These are phyloP conservation scores for Gossypium longicalyx DNA, from an alignment of 345 rosid species.

Conservation along the genomic window DNA sequence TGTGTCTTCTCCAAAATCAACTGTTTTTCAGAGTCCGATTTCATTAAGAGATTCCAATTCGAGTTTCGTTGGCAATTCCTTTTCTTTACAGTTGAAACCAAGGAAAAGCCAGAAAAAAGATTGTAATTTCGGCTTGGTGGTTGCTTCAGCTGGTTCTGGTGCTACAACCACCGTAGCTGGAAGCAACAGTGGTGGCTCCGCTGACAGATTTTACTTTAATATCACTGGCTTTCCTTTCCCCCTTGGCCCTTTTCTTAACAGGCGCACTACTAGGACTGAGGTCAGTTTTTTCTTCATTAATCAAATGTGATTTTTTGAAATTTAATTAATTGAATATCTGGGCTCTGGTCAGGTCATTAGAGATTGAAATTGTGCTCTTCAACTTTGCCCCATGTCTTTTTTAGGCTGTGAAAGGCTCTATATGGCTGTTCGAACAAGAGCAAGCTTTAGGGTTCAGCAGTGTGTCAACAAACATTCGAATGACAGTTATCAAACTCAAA, in stretches of 20 bases:
- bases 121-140: slow-evolving; percentile 27
- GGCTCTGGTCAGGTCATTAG: background rate
- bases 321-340: background rate
- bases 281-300: slow-evolving; percentile 31
- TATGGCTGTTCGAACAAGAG: slow-evolving; percentile 98
- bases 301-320: background rate
- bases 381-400: background rate
- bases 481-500: slow-evolving; percentile 94
- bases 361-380: background rate
- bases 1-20: slow-evolving; percentile 50
- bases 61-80: slow-evolving; percentile 42
- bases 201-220: slow-evolving; percentile 62
- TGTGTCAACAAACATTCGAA: slow-evolving; percentile 85
- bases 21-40: slow-evolving; percentile 38
- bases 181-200: slow-evolving; percentile 17
- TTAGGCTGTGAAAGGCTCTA: slow-evolving; percentile 77
- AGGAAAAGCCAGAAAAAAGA: slow-evolving; percentile 32
- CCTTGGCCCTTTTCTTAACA: slow-evolving; percentile 91
- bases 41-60: slow-evolving; percentile 33
- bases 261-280: slow-evolving; percentile 85
- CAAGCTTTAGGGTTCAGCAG: slow-evolving; percentile 98
- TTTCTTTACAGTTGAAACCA: slow-evolving; percentile 36
- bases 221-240: slow-evolving; percentile 96
- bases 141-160: slow-evolving; percentile 52
- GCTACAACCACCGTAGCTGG: slow-evolving; percentile 23